Base-by-base conservation (phyloP, 129 eudicot species). In the Sambucus nigra region DNA sequence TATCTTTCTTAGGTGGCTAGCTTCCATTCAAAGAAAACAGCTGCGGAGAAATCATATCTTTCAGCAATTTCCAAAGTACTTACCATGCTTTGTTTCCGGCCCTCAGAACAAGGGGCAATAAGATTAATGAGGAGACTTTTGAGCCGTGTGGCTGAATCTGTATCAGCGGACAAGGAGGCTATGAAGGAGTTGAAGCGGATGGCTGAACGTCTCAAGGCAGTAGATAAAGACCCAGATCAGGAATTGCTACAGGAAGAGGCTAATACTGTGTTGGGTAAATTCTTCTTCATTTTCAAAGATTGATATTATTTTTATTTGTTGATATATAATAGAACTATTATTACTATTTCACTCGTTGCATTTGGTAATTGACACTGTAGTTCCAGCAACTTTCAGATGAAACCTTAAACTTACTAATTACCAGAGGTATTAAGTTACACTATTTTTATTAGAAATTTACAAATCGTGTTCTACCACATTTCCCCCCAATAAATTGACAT, bases 11-110 rank as follows among this genome's bases (percentile, higher is more conserved):
- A 92, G 99, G 76, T 80, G 25, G 64, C 67, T 48, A 64, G 79
- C 60, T 92, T 86, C 73, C 72, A 46, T 25, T 59, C 64, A 57
- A 92, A 82, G 78, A 92, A 82, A 80, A 71, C 69, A 63, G 80
- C 89, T 1, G 95, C 89, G 0, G 99, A 82, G 52, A 92, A 75
- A 69, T 65, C 95, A 7, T 92, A 86, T 62, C 3, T 92, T 11
- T 71, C 83, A 60, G 94, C 94, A 27, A 77, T 92, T 20, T 74
- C 76, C 56, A 82, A 51, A 78, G 53, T 81, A 24, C 85, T 86
- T 18, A 82, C 71, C 28, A 38, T 74, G 73, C 82, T 92, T 58
- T 71, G 64, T 23, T 86, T 82, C 60, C 79, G 82, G 24, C 60
- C 62, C 11, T 61, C 89, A 20, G 84, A 82, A 68, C 99, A 80